Percentiles rank a stretch among this genome's conserved stretches.
Evolutionary conservation across 768 basidiomycete species (phyloP).

Genomic region (Tephrocybe rancida): DNA sequence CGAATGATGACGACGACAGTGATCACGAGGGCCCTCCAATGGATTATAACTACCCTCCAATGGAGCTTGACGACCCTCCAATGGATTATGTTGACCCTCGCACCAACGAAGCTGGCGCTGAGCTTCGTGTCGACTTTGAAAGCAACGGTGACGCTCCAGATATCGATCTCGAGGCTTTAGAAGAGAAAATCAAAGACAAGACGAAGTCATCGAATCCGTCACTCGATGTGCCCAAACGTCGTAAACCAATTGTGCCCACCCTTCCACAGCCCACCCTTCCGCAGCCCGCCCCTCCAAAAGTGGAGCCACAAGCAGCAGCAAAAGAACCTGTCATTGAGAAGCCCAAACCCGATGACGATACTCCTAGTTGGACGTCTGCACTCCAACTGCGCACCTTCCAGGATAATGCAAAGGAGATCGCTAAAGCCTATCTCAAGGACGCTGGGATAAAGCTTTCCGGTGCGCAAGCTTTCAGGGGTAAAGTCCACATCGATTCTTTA

Average conservation of each 20-base stretch:
- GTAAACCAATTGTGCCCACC: not conserved
- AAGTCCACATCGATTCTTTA: not conserved
- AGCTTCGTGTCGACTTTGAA: constrained; percentile 2
- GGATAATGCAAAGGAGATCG: constrained; percentile 9
- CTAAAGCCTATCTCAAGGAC: constrained; percentile 5
- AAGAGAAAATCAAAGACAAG: constrained; percentile 1
- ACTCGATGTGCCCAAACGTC: too few species aligned
- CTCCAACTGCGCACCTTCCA: constrained; percentile 8
- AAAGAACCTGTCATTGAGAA: not conserved
- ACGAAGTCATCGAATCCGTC: not conserved
- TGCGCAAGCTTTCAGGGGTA: too few species aligned
- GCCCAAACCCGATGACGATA: not conserved
- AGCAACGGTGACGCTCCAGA: not conserved
- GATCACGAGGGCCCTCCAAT: too few species aligned
- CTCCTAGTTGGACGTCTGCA: constrained; percentile 3
- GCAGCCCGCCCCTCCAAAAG: too few species aligned
- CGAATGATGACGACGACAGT: too few species aligned
- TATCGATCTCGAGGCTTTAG: constrained; percentile 5
- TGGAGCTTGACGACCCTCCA: not conserved
- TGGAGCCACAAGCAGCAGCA: not conserved
- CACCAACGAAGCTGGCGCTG: not conserved
- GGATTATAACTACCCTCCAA: too few species aligned
- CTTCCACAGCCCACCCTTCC: not conserved
- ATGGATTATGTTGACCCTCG: not conserved
- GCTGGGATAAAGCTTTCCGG: not conserved